phyloP scores from a whole-genome alignment of 441 rosid species.

The Croton setiger region DNA sequence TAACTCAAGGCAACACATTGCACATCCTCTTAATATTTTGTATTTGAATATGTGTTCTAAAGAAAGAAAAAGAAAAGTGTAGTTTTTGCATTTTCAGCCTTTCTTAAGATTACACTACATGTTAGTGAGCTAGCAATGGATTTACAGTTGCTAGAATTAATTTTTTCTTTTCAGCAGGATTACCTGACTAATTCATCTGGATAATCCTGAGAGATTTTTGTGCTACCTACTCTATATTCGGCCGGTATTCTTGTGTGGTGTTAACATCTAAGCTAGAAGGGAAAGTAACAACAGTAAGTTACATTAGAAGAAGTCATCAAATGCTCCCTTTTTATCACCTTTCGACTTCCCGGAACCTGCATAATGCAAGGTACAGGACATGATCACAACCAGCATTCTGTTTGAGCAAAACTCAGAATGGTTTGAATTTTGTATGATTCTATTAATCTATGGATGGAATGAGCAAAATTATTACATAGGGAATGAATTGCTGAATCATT shows the following conservation, averaged over 20 bases:
- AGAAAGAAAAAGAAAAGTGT: too few relatives aligned
- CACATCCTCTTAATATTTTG: background rate
- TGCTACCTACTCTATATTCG: slow-evolving; percentile 7
- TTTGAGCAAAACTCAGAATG: background rate
- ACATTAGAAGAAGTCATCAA: slow-evolving; percentile 78
- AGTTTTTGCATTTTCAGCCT: background rate
- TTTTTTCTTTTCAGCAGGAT: background rate
- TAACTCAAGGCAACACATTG: background rate
- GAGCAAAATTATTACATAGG: background rate
- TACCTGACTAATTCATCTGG: slow-evolving; percentile 6
- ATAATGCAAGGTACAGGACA: slow-evolving; percentile 22
- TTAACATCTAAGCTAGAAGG: slow-evolving; percentile 18
- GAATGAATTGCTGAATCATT: slow-evolving; percentile 6
- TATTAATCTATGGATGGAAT: background rate
- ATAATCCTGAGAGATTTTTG: background rate
- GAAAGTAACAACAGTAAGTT: slow-evolving; percentile 13
- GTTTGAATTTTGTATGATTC: slow-evolving; percentile 1
- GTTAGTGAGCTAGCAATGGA: slow-evolving; percentile 7
- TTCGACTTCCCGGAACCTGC: slow-evolving; percentile 56
- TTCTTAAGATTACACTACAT: background rate
- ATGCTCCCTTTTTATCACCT: slow-evolving; percentile 62
- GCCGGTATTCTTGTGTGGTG: slow-evolving; percentile 8
- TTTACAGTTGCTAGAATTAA: slow-evolving; percentile 13
- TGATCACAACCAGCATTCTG: slow-evolving; percentile 14
- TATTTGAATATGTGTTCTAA: background rate